These are phyloP conservation scores for Auriscalpium orientale DNA, from an alignment of 768 basidiomycete species.

Conservation along the genomic window DNA sequence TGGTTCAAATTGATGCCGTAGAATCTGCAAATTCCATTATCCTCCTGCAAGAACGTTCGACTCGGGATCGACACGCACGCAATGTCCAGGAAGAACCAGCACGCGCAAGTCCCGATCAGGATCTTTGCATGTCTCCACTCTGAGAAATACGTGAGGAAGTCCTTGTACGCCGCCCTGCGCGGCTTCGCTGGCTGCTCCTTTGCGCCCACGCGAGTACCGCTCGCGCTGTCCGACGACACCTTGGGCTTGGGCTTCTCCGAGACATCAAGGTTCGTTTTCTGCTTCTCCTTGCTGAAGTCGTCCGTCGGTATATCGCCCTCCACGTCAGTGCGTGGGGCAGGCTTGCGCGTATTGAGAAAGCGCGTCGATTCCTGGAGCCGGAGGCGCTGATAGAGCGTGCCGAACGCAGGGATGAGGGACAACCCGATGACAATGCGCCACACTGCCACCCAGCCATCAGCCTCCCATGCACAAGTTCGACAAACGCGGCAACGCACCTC, in stretches of 20 bases:
- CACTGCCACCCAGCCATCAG: slow-evolving; percentile 22
- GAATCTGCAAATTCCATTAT: slow-evolving; percentile 33
- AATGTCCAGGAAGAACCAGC: slow-evolving; percentile 75
- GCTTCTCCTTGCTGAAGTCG: slow-evolving; percentile 26
- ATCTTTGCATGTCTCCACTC: slow-evolving; percentile 65
- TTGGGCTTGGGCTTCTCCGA: background rate
- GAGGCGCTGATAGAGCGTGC: slow-evolving; percentile 67
- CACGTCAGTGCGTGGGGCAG: slow-evolving; percentile 18
- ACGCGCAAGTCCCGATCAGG: slow-evolving; percentile 56
- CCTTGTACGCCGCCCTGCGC: slow-evolving; percentile 23
- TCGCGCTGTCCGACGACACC: background rate
- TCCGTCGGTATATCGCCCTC: slow-evolving; percentile 9
- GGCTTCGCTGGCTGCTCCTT: background rate
- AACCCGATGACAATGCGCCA: slow-evolving; percentile 75
- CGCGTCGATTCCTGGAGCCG: slow-evolving; percentile 65
- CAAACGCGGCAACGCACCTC: slow-evolving; percentile 40
- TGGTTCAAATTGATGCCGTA: slow-evolving; percentile 75
- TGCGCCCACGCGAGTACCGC: background rate
- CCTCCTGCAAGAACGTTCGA: too few relatives aligned
- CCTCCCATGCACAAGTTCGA: background rate
- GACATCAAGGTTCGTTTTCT: slow-evolving; percentile 6
- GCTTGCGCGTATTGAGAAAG: slow-evolving; percentile 31
- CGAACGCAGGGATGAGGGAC: slow-evolving; percentile 68
- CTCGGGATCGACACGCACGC: slow-evolving; percentile 33
- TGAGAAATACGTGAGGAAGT: slow-evolving; percentile 61